Evolutionary conservation across 2,329 filamentous ascomycete genomes (phyloP).

Genomic region (Colletotrichum truncatum): DNA sequence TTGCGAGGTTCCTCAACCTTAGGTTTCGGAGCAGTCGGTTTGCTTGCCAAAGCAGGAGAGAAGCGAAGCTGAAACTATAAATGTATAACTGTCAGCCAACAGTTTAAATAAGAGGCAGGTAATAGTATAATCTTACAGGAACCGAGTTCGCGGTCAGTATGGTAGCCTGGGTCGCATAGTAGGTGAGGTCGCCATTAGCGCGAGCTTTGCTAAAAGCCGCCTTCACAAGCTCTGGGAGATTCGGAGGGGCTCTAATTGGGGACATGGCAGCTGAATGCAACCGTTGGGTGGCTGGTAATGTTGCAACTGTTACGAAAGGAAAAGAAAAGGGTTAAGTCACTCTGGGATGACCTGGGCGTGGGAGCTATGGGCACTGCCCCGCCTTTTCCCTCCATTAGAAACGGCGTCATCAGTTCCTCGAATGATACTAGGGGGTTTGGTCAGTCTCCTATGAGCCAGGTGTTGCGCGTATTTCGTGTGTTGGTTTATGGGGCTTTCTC

Average conservation of each 20-base stretch:
- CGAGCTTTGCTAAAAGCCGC: constrained; percentile 58
- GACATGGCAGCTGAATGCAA: constrained; percentile 46
- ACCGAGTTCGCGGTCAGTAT: constrained; percentile 53
- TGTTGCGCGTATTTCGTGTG: too few relatives aligned
- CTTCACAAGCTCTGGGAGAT: constrained; percentile 61
- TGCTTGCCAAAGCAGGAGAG: constrained; percentile 73
- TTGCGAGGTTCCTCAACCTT: constrained; percentile 41
- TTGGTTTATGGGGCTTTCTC: too few relatives aligned
- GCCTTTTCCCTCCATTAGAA: not conserved
- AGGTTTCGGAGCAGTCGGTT: constrained; percentile 63
- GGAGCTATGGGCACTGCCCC: not conserved
- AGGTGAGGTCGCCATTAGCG: constrained; percentile 58
- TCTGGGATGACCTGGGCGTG: not conserved
- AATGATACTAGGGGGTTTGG: too few relatives aligned
- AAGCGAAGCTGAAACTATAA: constrained; percentile 78
- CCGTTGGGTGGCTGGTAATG: constrained; percentile 32
- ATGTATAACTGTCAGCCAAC: not conserved
- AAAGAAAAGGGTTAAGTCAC: not conserved
- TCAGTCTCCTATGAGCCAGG: too few relatives aligned
- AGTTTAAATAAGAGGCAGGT: not conserved
- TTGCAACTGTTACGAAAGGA: not conserved
- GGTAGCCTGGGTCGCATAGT: constrained; percentile 63
- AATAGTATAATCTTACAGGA: constrained; percentile 45
- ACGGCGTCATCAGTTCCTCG: too few relatives aligned
- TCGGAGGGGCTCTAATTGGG: constrained; percentile 50